Percentiles rank a stretch among this genome's conserved stretches.
Conservation (phyloP, 805 yeast species). For the Candida gorgasii region DNA sequence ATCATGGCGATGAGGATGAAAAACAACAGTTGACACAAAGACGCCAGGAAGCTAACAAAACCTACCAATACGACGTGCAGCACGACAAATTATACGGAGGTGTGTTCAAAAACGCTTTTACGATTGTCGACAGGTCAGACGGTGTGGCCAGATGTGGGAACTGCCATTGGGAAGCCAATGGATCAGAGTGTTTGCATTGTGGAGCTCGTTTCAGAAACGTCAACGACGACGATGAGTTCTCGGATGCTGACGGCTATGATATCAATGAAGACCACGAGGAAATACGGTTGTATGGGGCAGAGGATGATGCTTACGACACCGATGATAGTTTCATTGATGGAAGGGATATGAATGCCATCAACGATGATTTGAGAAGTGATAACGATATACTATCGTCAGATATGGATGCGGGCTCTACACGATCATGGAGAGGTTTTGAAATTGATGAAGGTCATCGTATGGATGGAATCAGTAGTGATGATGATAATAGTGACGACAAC, state of each 20-base stretch:
- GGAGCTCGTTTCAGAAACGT: slow-evolving; percentile 50
- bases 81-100: slow-evolving; percentile 47
- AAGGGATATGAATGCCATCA: slow-evolving; percentile 23
- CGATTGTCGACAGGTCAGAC: slow-evolving; percentile 61
- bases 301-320: slow-evolving; percentile 26
- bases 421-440: slow-evolving; percentile 16
- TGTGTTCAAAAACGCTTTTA: slow-evolving; percentile 51
- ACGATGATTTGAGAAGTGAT: slow-evolving; percentile 18
- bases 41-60: slow-evolving; percentile 18
- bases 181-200: slow-evolving; percentile 67
- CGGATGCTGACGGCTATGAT: slow-evolving; percentile 38
- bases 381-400: slow-evolving; percentile 11
- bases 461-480: too few relatives aligned
- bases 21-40: slow-evolving; percentile 23
- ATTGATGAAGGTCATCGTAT: background rate
- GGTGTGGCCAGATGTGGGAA: slow-evolving; percentile 74
- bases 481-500: slow-evolving; percentile 5
- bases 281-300: slow-evolving; percentile 15
- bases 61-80: slow-evolving; percentile 41
- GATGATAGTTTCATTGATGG: slow-evolving; percentile 36
- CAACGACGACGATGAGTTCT: slow-evolving; percentile 32
- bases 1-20: slow-evolving; percentile 26
- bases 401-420: slow-evolving; percentile 7
- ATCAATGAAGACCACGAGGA: slow-evolving; percentile 32
- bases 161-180: slow-evolving; percentile 81